Conservation (phyloP, 139 green algal species). For the Penium margaritaceum region DNA sequence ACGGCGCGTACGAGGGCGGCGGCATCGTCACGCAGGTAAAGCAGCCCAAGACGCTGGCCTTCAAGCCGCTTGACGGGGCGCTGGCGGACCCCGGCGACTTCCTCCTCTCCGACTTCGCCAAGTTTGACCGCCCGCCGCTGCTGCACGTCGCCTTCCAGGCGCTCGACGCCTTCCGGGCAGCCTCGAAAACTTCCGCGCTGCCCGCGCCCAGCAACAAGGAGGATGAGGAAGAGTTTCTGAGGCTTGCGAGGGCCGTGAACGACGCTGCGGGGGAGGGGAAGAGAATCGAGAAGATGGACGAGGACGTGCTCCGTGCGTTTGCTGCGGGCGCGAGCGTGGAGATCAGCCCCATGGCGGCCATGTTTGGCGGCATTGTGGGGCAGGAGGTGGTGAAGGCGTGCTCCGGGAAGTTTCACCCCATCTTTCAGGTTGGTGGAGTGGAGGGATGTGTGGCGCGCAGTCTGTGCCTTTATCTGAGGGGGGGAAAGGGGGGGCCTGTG, state of each 20-base stretch:
- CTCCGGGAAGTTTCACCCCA: slow-evolving; percentile 88
- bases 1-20: slow-evolving; percentile 62
- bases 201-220: slow-evolving; percentile 57
- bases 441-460: too few species aligned
- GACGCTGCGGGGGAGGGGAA: slow-evolving; percentile 22
- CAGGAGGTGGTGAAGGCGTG: slow-evolving; percentile 96
- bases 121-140: slow-evolving; percentile 79
- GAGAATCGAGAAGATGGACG: slow-evolving; percentile 34
- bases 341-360: slow-evolving; percentile 79
- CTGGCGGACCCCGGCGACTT: slow-evolving; percentile 82
- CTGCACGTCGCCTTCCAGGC: slow-evolving; percentile 92
- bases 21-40: slow-evolving; percentile 88
- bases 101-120: slow-evolving; percentile 89
- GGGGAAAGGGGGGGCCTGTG: too few species aligned
- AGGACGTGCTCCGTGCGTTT: slow-evolving; percentile 25
- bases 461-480: too few species aligned
- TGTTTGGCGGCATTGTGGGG: slow-evolving; percentile 91
- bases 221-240: slow-evolving; percentile 68
- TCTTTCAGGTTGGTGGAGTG: slow-evolving; percentile 76
- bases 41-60: slow-evolving; percentile 71
- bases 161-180: slow-evolving; percentile 69
- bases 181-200: slow-evolving; percentile 43
- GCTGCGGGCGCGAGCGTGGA: slow-evolving; percentile 29
- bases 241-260: slow-evolving; percentile 63
- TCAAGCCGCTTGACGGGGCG: slow-evolving; percentile 66